These are phyloP conservation scores for Arachis stenosperma DNA, from an alignment of 306 rosid species.

Conservation along the genomic window DNA sequence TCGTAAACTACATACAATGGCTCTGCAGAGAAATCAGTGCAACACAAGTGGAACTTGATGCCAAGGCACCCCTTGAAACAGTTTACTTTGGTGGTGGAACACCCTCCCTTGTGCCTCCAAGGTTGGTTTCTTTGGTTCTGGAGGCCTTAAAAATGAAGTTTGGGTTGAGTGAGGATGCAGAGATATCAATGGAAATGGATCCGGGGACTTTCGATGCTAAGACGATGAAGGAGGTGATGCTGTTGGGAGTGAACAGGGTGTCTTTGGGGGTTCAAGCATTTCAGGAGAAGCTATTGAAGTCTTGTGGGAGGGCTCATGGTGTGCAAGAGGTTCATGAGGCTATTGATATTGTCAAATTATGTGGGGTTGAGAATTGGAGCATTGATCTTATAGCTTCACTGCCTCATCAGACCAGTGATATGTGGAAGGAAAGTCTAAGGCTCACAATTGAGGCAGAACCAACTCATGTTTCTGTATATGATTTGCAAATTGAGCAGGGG, in stretches of 20 bases:
- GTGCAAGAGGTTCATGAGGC: conserved; percentile 79
- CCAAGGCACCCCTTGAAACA: conserved; percentile 65
- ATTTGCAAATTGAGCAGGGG: conserved; percentile 87
- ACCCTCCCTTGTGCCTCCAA: conserved; percentile 87
- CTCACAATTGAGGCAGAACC: conserved; percentile 72
- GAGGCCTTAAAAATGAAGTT: conserved; percentile 59
- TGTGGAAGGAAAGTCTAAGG: conserved; percentile 89
- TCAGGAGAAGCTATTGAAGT: conserved; percentile 77
- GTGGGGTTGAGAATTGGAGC: conserved; percentile 91
- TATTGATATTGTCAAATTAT: conserved; percentile 59
- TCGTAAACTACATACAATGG: conserved; percentile 59
- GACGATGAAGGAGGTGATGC: conserved; percentile 61
- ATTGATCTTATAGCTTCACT: conserved; percentile 88
- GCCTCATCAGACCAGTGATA: conserved; percentile 74
- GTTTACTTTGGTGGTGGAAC: conserved; percentile 94
- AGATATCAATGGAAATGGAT: conserved; percentile 95
- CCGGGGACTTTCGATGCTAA: conserved; percentile 83
- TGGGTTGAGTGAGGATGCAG: conserved; percentile 63
- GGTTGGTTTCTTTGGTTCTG: conserved; percentile 61
- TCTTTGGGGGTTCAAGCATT: conserved; percentile 96
- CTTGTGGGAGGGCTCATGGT: conserved; percentile 94
- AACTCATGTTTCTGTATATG: conserved; percentile 85
- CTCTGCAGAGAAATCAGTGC: conserved; percentile 86
- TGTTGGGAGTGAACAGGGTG: conserved; percentile 82
- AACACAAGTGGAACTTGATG: conserved; percentile 38